Conservation (phyloP, 176 grass and related monocot genomes). For the Saccharum spontaneum region DNA sequence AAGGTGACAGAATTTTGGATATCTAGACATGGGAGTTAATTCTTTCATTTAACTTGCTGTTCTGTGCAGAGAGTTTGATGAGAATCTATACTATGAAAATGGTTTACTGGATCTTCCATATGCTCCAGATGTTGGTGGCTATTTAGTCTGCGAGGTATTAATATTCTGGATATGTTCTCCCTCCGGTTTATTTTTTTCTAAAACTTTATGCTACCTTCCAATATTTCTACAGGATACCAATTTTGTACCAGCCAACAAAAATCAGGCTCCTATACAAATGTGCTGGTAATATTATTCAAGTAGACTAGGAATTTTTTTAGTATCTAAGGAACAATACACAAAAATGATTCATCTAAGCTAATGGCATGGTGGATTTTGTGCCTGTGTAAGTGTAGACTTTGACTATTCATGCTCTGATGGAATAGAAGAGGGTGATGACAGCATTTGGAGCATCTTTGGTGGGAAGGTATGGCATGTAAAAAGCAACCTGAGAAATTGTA, state of each 20-base stretch:
- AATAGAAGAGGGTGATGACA: too few relatives aligned
- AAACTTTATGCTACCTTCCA: slow-evolving; percentile 31
- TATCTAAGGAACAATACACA: too few relatives aligned
- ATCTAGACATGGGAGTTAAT: background rate
- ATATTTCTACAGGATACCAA: slow-evolving; percentile 56
- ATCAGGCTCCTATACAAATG: slow-evolving; percentile 63
- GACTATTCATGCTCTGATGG: too few relatives aligned
- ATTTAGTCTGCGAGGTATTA: slow-evolving; percentile 83
- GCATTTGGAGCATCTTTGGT: too few relatives aligned
- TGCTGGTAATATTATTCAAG: too few relatives aligned
- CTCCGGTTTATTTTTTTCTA: slow-evolving; percentile 18
- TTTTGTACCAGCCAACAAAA: slow-evolving; percentile 55
- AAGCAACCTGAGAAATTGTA: too few relatives aligned
- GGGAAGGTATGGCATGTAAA: too few relatives aligned
- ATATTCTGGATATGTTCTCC: slow-evolving; percentile 16
- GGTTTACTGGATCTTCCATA: slow-evolving; percentile 85
- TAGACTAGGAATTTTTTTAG: too few relatives aligned
- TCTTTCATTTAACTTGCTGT: background rate
- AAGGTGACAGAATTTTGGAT: slow-evolving; percentile 1
- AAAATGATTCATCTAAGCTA: too few relatives aligned
- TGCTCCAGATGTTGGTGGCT: slow-evolving; percentile 89
- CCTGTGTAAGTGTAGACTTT: too few relatives aligned
- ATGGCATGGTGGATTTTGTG: too few relatives aligned
- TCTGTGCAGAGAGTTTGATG: slow-evolving; percentile 82
- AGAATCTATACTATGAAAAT: slow-evolving; percentile 83